These are phyloP conservation scores for Aspergillus nanangensis DNA, from an alignment of 495 filamentous ascomycete genomes.

Conservation along the genomic window DNA sequence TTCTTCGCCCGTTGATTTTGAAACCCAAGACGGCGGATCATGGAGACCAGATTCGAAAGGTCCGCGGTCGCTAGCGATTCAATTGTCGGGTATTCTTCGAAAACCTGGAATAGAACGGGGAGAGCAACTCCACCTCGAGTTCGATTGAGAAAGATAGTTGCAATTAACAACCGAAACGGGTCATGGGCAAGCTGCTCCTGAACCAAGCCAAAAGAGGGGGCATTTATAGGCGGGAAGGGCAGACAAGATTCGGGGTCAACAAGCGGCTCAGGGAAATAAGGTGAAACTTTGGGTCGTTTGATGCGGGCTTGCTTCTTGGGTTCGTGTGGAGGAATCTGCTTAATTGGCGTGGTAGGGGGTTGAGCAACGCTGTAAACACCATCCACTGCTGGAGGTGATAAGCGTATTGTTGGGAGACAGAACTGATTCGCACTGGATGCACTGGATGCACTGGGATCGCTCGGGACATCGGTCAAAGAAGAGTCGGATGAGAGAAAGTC, in stretches of 20 bases:
- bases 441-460: too few species aligned
- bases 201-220: conserved; percentile 66
- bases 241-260: conserved; percentile 56
- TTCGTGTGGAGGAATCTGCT: neutral
- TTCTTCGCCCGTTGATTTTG: conserved; percentile 57
- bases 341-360: conserved; percentile 1
- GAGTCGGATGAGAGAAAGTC: conserved; percentile 30
- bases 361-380: neutral
- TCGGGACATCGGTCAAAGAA: conserved; percentile 27
- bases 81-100: conserved; percentile 63
- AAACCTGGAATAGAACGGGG: conserved; percentile 68
- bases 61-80: conserved; percentile 57
- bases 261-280: conserved; percentile 39
- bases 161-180: conserved; percentile 70
- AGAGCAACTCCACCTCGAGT: conserved; percentile 72
- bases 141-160: conserved; percentile 77
- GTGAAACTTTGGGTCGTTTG: conserved; percentile 36
- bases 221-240: conserved; percentile 65
- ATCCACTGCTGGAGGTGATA: neutral
- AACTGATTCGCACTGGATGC: too few species aligned
- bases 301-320: conserved; percentile 11
- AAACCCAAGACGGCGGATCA: conserved; percentile 73
- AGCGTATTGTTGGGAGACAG: neutral
- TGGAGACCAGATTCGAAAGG: conserved; percentile 48
- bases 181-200: conserved; percentile 72